Percentiles rank a stretch among this genome's conserved stretches.
phyloP scores from a whole-genome alignment of 2,329 filamentous ascomycete genomes.

The Cordyceps javanica region DNA sequence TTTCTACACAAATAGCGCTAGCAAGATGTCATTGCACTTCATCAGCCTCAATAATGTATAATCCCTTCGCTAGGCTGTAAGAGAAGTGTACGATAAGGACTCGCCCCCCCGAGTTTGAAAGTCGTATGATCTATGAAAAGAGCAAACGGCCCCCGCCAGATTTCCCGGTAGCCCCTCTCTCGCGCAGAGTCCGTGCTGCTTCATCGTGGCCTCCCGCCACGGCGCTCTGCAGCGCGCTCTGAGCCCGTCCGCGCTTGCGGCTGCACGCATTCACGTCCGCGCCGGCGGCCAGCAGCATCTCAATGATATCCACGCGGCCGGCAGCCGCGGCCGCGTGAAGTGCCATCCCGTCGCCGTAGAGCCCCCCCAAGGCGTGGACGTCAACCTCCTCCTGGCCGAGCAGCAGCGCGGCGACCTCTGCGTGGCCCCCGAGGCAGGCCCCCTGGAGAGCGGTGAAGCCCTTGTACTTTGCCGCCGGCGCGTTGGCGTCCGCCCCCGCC shows the following conservation, averaged over 20 bases:
- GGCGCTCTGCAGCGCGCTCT: slow-evolving; percentile 29
- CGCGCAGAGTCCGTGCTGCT: slow-evolving; percentile 33
- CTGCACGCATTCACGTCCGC: slow-evolving; percentile 29
- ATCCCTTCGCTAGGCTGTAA: too few relatives aligned
- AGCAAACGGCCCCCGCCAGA: background rate
- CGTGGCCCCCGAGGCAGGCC: slow-evolving; percentile 27
- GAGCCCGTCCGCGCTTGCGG: slow-evolving; percentile 13
- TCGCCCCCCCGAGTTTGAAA: too few relatives aligned
- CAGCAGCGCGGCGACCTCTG: slow-evolving; percentile 23
- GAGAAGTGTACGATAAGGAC: too few relatives aligned
- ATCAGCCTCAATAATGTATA: too few relatives aligned
- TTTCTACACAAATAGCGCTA: too few relatives aligned
- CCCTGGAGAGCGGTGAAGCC: slow-evolving; percentile 28
- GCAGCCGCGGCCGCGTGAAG: slow-evolving; percentile 16
- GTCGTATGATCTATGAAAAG: background rate
- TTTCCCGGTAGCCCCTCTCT: slow-evolving; percentile 24
- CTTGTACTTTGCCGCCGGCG: slow-evolving; percentile 15
- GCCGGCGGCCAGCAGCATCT: slow-evolving; percentile 27
- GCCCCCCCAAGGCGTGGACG: slow-evolving; percentile 19
- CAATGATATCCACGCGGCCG: slow-evolving; percentile 13
- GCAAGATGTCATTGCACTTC: too few relatives aligned
- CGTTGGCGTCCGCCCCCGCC: slow-evolving; percentile 18
- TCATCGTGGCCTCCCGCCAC: slow-evolving; percentile 31
- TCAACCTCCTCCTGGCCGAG: slow-evolving; percentile 19
- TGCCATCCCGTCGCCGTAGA: slow-evolving; percentile 16